phyloP scores from a whole-genome alignment of 768 basidiomycete genomes.

The Mycena crocata region DNA sequence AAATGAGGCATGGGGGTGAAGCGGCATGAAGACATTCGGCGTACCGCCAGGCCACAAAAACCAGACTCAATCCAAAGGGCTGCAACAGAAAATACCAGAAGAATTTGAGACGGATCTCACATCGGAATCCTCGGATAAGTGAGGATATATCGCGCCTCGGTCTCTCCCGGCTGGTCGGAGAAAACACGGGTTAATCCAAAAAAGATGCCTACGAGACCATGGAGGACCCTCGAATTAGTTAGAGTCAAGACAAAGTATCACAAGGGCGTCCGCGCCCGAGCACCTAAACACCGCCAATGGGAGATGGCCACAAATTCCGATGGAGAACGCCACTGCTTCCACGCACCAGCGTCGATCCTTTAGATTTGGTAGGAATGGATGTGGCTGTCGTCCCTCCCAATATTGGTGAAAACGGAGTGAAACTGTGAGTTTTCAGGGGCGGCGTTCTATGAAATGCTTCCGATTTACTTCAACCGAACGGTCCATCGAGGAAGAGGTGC shows the following conservation, averaged over 20 bases:
- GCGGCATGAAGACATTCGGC: neutral
- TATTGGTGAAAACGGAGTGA: too few relatives aligned
- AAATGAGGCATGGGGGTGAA: constrained; percentile 1
- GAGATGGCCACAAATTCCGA: neutral
- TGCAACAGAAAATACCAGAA: neutral
- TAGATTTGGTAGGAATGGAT: neutral
- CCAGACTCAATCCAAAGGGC: constrained; percentile 2
- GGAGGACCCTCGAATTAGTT: constrained; percentile 2
- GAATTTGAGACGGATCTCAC: neutral
- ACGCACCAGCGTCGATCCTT: neutral
- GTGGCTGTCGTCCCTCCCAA: neutral
- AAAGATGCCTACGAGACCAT: neutral
- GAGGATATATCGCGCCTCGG: neutral
- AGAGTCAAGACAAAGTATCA: neutral
- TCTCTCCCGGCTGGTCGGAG: neutral
- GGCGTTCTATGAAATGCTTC: neutral
- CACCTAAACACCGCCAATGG: constrained; percentile 3
- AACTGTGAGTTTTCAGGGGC: neutral
- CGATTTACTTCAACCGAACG: constrained; percentile 10
- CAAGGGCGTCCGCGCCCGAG: neutral
- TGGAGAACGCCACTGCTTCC: neutral
- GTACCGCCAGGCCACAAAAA: neutral
- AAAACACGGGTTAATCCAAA: constrained; percentile 8
- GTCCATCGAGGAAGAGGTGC: neutral
- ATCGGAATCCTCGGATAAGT: too few relatives aligned